A percentile compares a stretch with the other conserved stretches of the same genome.
Evolutionary conservation across 2,329 filamentous ascomycete species (phyloP).

Genomic region (Aspergillus fischeri): DNA sequence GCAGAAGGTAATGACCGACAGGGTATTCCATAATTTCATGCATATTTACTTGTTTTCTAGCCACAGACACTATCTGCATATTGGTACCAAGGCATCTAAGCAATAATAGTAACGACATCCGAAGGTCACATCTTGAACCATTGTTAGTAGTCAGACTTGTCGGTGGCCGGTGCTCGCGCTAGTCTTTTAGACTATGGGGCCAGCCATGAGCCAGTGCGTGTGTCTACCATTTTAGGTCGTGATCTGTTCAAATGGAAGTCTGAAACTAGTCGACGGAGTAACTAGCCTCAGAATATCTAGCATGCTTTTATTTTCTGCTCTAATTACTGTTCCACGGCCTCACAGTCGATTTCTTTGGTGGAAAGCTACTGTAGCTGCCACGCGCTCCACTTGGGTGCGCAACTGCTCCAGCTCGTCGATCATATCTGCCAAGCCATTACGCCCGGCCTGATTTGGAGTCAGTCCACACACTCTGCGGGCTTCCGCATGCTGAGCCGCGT

Average conservation of each 20-base stretch:
- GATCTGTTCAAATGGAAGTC: background rate
- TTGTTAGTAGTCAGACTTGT: background rate
- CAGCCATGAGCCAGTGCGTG: constrained; percentile 14
- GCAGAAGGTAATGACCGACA: no score
- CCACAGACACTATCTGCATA: background rate
- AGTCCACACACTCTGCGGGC: constrained; percentile 23
- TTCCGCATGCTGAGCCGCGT: constrained; percentile 21
- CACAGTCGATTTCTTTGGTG: constrained; percentile 17
- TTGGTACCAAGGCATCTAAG: background rate
- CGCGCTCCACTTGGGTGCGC: constrained; percentile 32
- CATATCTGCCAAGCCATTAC: constrained; percentile 28
- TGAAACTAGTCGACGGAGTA: background rate
- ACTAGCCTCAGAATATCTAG: background rate
- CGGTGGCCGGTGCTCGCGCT: constrained; percentile 12
- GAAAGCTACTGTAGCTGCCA: constrained; percentile 24
- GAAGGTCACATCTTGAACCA: background rate
- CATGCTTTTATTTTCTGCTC: background rate
- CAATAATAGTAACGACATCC: background rate
- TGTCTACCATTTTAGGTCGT: constrained; percentile 7
- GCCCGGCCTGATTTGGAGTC: constrained; percentile 16
- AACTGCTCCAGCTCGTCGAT: constrained; percentile 34
- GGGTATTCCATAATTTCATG: background rate
- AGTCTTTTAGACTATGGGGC: constrained; percentile 8
- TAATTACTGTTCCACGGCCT: constrained; percentile 1
- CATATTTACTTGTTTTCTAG: background rate